Conservation (phyloP, 495 filamentous ascomycete genomes). For the Massariosphaeria phaeospora region DNA sequence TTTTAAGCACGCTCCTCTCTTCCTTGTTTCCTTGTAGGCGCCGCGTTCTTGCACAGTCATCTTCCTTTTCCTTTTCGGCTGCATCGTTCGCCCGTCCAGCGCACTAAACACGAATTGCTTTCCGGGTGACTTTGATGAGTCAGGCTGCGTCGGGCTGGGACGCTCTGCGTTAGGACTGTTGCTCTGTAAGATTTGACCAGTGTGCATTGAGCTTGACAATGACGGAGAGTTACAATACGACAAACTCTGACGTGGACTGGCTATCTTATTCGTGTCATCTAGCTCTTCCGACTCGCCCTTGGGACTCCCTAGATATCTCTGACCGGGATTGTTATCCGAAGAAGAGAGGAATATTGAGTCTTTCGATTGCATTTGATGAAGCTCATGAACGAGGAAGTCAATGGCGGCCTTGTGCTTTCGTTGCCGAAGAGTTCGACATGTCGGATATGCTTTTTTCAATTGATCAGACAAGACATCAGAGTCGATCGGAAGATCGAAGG, state of each 20-base stretch:
- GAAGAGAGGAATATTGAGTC: not conserved
- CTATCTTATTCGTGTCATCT: too few species aligned
- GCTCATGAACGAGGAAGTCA: not conserved
- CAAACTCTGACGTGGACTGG: too few species aligned
- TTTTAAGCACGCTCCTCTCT: not conserved
- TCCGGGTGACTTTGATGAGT: not conserved
- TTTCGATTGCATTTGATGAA: not conserved
- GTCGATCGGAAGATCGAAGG: not conserved
- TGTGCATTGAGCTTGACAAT: not conserved
- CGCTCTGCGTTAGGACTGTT: not conserved
- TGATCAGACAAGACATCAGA: not conserved
- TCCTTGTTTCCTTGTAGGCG: not conserved
- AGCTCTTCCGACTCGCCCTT: too few species aligned
- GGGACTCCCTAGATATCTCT: not conserved
- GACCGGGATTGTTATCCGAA: not conserved
- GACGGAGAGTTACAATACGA: not conserved
- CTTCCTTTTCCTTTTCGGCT: not conserved
- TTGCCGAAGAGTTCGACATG: not conserved
- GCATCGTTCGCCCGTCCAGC: not conserved
- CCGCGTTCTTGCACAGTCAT: not conserved
- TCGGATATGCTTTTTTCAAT: not conserved
- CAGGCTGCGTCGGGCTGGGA: not conserved
- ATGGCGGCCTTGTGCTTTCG: not conserved
- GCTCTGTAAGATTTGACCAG: too few species aligned
- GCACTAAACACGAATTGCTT: not conserved